Conservation (phyloP, 108 stramenopile genomes). For the Epithemia pelagica region DNA sequence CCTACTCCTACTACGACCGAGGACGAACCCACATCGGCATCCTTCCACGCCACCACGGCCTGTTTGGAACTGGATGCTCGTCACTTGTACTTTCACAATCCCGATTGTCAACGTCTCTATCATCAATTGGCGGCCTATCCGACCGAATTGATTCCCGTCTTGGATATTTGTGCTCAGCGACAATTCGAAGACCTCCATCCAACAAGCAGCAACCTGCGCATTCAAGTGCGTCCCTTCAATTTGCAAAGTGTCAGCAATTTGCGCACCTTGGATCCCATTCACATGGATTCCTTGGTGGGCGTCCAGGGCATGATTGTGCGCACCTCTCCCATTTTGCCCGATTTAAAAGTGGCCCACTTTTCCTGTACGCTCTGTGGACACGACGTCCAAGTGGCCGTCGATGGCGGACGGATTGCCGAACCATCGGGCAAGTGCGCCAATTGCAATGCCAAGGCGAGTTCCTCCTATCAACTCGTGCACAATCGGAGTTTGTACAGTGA, state of each 20-base stretch:
- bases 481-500: constrained; percentile 94
- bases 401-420: constrained; percentile 92
- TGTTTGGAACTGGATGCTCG: constrained; percentile 88
- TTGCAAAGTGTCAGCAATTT: constrained; percentile 74
- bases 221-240: constrained; percentile 94
- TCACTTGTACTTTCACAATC: constrained; percentile 84
- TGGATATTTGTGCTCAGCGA: constrained; percentile 83
- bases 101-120: constrained; percentile 80
- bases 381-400: constrained; percentile 77
- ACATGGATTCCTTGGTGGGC: constrained; percentile 88
- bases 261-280: constrained; percentile 88
- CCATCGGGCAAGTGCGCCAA: constrained; percentile 62
- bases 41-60: constrained; percentile 17
- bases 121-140: constrained; percentile 91
- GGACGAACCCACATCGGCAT: constrained; percentile 10
- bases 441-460: constrained; percentile 45
- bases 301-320: constrained; percentile 97
- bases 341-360: constrained; percentile 94
- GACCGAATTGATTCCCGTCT: constrained; percentile 90
- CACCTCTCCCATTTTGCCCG: constrained; percentile 91
- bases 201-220: constrained; percentile 19
- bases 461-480: constrained; percentile 79
- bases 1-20: constrained; percentile 11
- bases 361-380: constrained; percentile 83
- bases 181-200: constrained; percentile 47